Conservation (phyloP, 345 rosid species). For the Dipteronia sinensis region DNA sequence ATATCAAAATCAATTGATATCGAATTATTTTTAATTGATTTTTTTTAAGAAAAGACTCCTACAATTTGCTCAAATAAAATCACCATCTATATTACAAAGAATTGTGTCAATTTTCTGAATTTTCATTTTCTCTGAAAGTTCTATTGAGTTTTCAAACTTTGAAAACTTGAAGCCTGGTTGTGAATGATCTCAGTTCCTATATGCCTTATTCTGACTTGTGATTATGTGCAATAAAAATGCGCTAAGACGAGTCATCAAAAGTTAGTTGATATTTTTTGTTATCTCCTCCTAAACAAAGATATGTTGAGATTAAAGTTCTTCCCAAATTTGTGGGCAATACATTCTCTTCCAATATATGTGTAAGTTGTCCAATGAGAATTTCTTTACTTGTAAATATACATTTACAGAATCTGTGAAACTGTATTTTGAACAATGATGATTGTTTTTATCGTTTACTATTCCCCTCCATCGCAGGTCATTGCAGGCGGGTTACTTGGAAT, state of each 20-base stretch:
- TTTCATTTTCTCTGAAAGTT: background rate
- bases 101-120: background rate
- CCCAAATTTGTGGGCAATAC: background rate
- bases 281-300: background rate
- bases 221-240: background rate
- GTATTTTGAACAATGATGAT: background rate
- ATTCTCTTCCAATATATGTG: background rate
- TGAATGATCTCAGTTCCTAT: background rate
- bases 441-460: background rate
- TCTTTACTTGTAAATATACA: background rate
- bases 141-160: background rate
- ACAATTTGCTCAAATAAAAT: background rate
- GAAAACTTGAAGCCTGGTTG: background rate
- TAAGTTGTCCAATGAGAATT: background rate
- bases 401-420: background rate
- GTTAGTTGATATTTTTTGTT: background rate
- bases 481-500: slow-evolving; percentile 81
- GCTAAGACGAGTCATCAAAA: background rate
- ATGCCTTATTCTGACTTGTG: background rate
- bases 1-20: background rate
- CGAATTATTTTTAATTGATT: too few relatives aligned
- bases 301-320: background rate
- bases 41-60: background rate
- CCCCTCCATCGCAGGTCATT: slow-evolving; percentile 51
- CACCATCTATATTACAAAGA: background rate